A percentile compares a stretch with the other conserved stretches of the same genome.
These are phyloP conservation scores for Entelexis sorbosivorans DNA, from an alignment of 1,139 yeast species.

Conservation along the genomic window DNA sequence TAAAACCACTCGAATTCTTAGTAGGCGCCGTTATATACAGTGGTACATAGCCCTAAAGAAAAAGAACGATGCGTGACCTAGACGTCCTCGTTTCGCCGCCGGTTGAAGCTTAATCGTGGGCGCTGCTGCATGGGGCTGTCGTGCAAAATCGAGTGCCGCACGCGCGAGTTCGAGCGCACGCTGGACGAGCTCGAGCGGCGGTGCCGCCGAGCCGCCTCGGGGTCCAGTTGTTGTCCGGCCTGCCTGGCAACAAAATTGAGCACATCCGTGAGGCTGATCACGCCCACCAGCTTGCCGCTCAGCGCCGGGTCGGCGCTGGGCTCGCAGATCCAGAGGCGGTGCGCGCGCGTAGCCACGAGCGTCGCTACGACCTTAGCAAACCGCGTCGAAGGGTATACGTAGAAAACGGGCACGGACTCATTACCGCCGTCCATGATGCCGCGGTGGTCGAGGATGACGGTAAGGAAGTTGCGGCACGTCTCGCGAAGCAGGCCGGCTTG, in stretches of 20 bases:
- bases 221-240: constrained; percentile 38
- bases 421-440: constrained; percentile 82
- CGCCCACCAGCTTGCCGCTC: constrained; percentile 70
- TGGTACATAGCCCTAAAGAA: neutral
- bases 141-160: constrained; percentile 17
- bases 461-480: constrained; percentile 76
- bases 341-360: constrained; percentile 87
- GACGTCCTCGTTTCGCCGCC: constrained; percentile 6
- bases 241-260: constrained; percentile 67
- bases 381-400: constrained; percentile 67
- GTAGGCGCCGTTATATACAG: neutral
- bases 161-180: constrained; percentile 22
- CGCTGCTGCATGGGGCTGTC: constrained; percentile 16
- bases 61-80: neutral
- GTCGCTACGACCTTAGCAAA: constrained; percentile 87
- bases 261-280: constrained; percentile 81
- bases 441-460: constrained; percentile 73
- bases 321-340: constrained; percentile 86
- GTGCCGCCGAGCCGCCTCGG: constrained; percentile 73
- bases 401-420: constrained; percentile 94
- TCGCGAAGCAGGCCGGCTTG: constrained; percentile 72
- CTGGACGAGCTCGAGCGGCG: constrained; percentile 40
- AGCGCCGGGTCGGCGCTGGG: constrained; percentile 22
- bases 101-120: constrained; percentile 20
- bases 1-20: too few species aligned